A percentile compares a stretch with the other conserved stretches of the same genome.
phyloP scores from a whole-genome alignment of 2,329 filamentous ascomycete species.

The Fusarium sororula region DNA sequence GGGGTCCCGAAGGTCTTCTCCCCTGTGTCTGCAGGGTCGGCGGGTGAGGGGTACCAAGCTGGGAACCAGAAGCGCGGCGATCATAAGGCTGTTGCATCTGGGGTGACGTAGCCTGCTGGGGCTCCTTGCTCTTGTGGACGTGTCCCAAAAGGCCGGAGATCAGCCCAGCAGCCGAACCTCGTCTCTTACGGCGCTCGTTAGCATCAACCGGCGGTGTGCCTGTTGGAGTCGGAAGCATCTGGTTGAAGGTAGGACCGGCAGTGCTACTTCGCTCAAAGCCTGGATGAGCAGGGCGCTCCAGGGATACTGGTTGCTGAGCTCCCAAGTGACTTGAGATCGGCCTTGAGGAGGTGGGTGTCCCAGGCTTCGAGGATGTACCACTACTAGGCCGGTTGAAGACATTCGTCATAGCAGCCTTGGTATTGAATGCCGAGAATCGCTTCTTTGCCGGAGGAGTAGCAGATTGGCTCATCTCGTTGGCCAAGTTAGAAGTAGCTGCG shows the following conservation, averaged over 20 bases:
- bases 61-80: constrained; percentile 9
- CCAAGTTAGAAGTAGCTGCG: constrained; percentile 37
- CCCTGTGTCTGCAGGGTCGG: constrained; percentile 5
- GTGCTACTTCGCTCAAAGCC: constrained; percentile 38
- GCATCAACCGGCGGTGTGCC: constrained; percentile 3
- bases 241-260: constrained; percentile 28
- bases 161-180: constrained; percentile 44
- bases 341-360: constrained; percentile 27
- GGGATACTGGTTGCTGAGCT: constrained; percentile 15
- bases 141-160: constrained; percentile 45
- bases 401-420: constrained; percentile 45
- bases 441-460: constrained; percentile 49
- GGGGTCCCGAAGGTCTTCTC: constrained; percentile 11
- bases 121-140: constrained; percentile 32
- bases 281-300: constrained; percentile 29
- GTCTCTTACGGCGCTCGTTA: constrained; percentile 39
- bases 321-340: constrained; percentile 27
- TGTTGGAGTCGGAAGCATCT: constrained; percentile 16
- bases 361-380: constrained; percentile 25
- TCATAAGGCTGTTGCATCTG: constrained; percentile 26
- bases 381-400: constrained; percentile 41
- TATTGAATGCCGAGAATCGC: constrained; percentile 54
- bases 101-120: constrained; percentile 1
- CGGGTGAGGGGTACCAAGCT: not conserved
- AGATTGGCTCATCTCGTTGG: constrained; percentile 29